phyloP scores from a whole-genome alignment of 371 early-diverging fungal species.

The Catenaria anguillulae region DNA sequence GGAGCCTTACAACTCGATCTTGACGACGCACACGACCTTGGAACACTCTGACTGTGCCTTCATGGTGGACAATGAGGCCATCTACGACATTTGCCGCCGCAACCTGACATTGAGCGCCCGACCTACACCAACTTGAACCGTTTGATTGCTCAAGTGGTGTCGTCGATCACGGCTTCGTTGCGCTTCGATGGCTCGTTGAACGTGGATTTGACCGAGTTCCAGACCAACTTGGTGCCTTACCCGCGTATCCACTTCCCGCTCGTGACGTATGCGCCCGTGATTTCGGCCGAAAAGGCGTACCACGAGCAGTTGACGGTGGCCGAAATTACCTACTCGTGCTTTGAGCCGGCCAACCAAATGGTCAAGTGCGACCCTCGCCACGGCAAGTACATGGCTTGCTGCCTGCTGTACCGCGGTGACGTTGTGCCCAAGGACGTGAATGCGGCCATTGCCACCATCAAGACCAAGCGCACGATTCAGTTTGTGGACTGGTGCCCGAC shows the following conservation, averaged over 20 bases:
- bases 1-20: conserved; percentile 96
- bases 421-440: conserved; percentile 77
- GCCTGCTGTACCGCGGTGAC: conserved; percentile 88
- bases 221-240: conserved; percentile 95
- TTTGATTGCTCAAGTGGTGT: conserved; percentile 98
- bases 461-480: conserved; percentile 80
- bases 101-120: conserved; percentile 98
- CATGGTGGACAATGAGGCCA: conserved; percentile 98
- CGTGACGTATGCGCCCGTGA: conserved; percentile 88
- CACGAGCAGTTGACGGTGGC: conserved; percentile 83
- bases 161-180: conserved; percentile 98
- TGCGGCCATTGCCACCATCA: conserved; percentile 71
- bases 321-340: conserved; percentile 87
- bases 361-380: conserved; percentile 90
- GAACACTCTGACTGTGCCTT: conserved; percentile 98
- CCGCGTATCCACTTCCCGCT: conserved; percentile 95
- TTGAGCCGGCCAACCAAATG: conserved; percentile 92
- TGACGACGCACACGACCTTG: conserved; percentile 96
- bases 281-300: conserved; percentile 74
- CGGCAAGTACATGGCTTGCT: conserved; percentile 96
- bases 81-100: conserved; percentile 98
- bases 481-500: conserved; percentile 98
- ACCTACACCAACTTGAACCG: conserved; percentile 97
- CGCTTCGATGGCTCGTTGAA: conserved; percentile 96
- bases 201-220: conserved; percentile 93